Percentiles rank a stretch among this genome's conserved stretches.
Conservation (phyloP, 83 land plant species). For the Diphasiastrum complanatum region DNA sequence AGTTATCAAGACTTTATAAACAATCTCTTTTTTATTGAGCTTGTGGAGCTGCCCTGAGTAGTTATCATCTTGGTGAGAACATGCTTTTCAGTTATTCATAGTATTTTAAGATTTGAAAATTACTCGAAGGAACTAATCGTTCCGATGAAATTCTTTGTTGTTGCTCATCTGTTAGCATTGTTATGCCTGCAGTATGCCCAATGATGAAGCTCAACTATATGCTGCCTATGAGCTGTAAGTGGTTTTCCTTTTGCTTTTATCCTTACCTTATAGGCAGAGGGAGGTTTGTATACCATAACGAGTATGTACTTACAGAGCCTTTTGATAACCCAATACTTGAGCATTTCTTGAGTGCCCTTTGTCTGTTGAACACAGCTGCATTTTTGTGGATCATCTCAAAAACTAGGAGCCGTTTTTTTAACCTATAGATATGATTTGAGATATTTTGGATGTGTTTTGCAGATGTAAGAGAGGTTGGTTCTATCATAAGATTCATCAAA, state of each 20-base stretch:
- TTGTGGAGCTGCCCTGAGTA: no score
- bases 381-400: not conserved
- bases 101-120: not conserved
- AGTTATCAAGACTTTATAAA: no score
- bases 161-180: constrained; percentile 1
- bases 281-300: no score
- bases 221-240: constrained; percentile 90
- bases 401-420: not conserved
- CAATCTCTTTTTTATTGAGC: no score
- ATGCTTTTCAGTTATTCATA: no score
- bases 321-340: not conserved
- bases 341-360: not conserved
- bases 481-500: constrained; percentile 55
- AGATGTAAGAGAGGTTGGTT: constrained; percentile 77
- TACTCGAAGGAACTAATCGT: not conserved
- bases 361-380: not conserved
- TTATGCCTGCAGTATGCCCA: constrained; percentile 68
- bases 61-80: no score
- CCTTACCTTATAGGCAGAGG: not conserved
- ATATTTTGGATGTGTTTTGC: constrained; percentile 4
- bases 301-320: no score
- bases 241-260: not conserved
- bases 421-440: not conserved
- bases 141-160: not conserved
- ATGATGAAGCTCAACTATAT: constrained; percentile 82